Conservation (phyloP, 2,329 filamentous ascomycete genomes). For the Dryadomyces sulphureus region DNA sequence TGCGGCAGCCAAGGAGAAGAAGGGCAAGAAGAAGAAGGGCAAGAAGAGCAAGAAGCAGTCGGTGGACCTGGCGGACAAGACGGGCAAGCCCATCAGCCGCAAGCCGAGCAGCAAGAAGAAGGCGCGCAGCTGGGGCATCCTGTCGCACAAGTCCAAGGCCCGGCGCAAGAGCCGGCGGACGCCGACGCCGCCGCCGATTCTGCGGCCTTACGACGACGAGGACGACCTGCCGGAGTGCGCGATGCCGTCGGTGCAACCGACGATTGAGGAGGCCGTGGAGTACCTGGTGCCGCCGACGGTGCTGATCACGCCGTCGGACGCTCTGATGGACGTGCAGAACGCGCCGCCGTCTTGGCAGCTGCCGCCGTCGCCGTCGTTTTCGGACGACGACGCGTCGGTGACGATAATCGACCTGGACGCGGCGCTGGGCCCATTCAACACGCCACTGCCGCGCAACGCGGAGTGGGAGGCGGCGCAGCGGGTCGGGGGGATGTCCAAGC, state of each 20-base stretch:
- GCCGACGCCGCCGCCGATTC: constrained; percentile 29
- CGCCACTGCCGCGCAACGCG: constrained; percentile 47
- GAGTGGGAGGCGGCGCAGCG: constrained; percentile 55
- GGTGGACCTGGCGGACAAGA: too few species aligned
- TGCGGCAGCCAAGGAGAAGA: too few species aligned
- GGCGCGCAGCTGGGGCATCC: constrained; percentile 56
- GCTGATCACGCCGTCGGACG: constrained; percentile 25
- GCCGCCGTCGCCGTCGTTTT: constrained; percentile 14
- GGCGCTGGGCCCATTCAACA: constrained; percentile 83
- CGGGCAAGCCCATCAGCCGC: constrained; percentile 15
- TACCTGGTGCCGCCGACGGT: constrained; percentile 16
- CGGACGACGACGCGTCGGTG: constrained; percentile 50
- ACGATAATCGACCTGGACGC: constrained; percentile 90
- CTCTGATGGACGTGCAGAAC: constrained; percentile 13
- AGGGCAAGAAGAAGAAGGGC: too few species aligned
- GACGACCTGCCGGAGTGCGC: constrained; percentile 15
- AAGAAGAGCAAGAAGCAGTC: too few species aligned
- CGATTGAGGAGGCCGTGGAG: constrained; percentile 10
- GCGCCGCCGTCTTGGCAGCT: constrained; percentile 20
- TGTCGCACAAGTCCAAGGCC: constrained; percentile 45
- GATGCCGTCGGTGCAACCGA: constrained; percentile 15
- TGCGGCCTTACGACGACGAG: constrained; percentile 16
- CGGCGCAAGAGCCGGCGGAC: constrained; percentile 29
- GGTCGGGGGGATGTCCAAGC: constrained; percentile 40
- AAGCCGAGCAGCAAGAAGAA: constrained; percentile 35